Conservation (phyloP, 805 yeast species). For the Cyberlindnera nakhonratchasimensis region DNA sequence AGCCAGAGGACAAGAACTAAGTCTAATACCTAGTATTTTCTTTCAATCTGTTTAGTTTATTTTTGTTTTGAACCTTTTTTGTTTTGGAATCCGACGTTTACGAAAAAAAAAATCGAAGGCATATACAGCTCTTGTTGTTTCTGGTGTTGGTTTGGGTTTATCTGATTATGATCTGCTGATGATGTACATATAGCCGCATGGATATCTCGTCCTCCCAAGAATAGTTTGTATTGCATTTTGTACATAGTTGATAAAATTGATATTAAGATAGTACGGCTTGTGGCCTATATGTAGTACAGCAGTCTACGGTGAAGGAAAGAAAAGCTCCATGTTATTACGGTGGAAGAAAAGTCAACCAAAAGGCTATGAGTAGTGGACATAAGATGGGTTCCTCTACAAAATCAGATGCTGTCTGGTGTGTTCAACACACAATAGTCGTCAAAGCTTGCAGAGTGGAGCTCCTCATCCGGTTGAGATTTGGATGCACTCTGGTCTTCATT, state of each 20-base stretch:
- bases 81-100: constrained; percentile 9
- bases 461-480: background rate
- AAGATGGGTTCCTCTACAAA: too few relatives aligned
- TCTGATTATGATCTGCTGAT: constrained; percentile 8
- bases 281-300: background rate
- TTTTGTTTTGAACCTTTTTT: constrained; percentile 1
- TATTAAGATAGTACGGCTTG: constrained; percentile 1
- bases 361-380: too few relatives aligned
- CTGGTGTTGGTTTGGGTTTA: background rate
- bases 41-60: background rate
- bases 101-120: constrained; percentile 3
- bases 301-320: too few relatives aligned
- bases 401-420: constrained; percentile 6
- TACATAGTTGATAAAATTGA: constrained; percentile 13
- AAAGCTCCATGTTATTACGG: too few relatives aligned
- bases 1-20: constrained; percentile 26
- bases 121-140: constrained; percentile 6
- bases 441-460: background rate
- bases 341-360: too few relatives aligned
- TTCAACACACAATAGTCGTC: constrained; percentile 8
- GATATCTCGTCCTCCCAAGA: background rate
- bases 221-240: constrained; percentile 13
- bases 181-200: constrained; percentile 12
- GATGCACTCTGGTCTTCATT: background rate
- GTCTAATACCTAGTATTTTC: background rate